Conservation (phyloP, 2,329 filamentous ascomycete genomes). For the Xylaria hypoxylon region DNA sequence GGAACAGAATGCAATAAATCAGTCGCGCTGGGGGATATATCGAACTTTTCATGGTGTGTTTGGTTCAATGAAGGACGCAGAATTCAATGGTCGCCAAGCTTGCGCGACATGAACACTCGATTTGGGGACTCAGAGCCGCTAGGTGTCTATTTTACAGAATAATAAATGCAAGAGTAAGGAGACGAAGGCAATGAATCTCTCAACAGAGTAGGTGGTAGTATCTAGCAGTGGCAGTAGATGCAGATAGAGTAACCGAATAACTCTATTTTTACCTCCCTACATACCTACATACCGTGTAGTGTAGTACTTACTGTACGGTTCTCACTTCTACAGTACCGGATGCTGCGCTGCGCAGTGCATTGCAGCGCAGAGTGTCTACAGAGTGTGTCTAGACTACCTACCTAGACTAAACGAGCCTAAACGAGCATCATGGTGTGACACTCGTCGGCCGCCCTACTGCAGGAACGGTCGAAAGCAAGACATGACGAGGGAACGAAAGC, state of each 20-base stretch:
- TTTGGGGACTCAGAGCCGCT: constrained; percentile 7
- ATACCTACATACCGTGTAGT: not conserved
- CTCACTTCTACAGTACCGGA: constrained; percentile 9
- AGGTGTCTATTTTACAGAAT: constrained; percentile 18
- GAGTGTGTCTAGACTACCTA: constrained; percentile 6
- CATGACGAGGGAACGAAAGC: constrained; percentile 28
- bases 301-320: not conserved
- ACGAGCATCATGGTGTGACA: constrained; percentile 37
- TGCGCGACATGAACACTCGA: not conserved
- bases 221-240: not conserved
- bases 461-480: constrained; percentile 48
- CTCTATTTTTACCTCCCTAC: constrained; percentile 35
- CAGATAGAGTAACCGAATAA: constrained; percentile 8
- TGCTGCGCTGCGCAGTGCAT: constrained; percentile 15
- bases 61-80: constrained; percentile 13
- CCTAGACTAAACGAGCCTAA: constrained; percentile 26
- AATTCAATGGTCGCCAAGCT: constrained; percentile 14
- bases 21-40: constrained; percentile 15
- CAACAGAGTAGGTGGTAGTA: constrained; percentile 30
- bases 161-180: constrained; percentile 28
- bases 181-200: constrained; percentile 27
- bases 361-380: constrained; percentile 10
- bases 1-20: constrained; percentile 17
- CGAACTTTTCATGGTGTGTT: constrained; percentile 1
- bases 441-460: constrained; percentile 47